A percentile compares a stretch with the other conserved stretches of the same genome.
These are phyloP conservation scores for Toxoplasma gondii DNA, from an alignment of 169 alveolate genomes.

Conservation along the genomic window DNA sequence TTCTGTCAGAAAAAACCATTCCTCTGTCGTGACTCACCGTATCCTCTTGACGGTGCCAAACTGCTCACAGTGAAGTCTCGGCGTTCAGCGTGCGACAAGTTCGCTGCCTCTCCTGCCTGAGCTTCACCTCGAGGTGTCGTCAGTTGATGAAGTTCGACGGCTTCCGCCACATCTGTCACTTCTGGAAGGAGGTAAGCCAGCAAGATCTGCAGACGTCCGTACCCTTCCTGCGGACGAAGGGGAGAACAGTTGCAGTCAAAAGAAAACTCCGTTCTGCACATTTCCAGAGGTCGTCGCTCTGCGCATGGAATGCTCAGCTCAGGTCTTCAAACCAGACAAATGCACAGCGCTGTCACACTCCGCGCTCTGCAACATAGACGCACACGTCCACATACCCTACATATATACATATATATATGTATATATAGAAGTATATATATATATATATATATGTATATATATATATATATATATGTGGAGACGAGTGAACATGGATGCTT, in stretches of 20 bases:
- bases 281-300: background rate
- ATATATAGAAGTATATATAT: background rate
- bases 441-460: background rate
- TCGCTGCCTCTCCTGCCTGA: background rate
- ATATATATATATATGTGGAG: too few relatives aligned
- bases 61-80: conserved; percentile 2
- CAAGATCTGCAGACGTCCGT: conserved; percentile 67
- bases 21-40: conserved; percentile 19
- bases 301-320: background rate
- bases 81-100: background rate
- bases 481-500: too few relatives aligned
- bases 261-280: background rate
- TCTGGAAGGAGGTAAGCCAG: conserved; percentile 66
- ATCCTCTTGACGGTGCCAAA: background rate
- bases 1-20: background rate
- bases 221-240: conserved; percentile 40
- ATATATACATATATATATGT: too few relatives aligned
- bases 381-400: background rate
- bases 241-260: too few relatives aligned
- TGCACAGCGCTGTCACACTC: background rate
- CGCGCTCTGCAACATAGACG: background rate
- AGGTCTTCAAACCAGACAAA: background rate
- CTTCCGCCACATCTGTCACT: conserved; percentile 51
- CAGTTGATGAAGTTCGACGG: background rate
- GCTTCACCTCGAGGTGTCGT: background rate